phyloP scores from a whole-genome alignment of 768 basidiomycete species.

The Gelatoporia subvermispora region DNA sequence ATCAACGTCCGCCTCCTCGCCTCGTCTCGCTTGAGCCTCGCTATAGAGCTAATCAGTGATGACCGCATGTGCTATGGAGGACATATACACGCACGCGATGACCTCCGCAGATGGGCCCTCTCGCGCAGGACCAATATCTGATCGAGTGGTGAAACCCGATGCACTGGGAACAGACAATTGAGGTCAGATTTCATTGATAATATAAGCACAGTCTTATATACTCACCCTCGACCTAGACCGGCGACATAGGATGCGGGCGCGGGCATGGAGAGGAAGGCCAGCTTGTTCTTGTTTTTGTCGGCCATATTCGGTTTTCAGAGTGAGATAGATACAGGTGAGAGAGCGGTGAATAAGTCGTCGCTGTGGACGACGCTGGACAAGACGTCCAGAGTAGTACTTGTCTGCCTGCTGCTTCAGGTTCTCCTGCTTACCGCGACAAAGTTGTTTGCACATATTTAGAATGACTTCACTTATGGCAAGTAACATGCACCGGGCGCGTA shows the following conservation, averaged over 20 bases:
- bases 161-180: constrained; percentile 46
- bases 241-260: constrained; percentile 97
- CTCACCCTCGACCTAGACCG: constrained; percentile 94
- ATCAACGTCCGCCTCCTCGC: constrained; percentile 85
- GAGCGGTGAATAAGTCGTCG: not conserved
- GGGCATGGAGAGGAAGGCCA: constrained; percentile 86
- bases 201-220: constrained; percentile 5
- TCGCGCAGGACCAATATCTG: constrained; percentile 97
- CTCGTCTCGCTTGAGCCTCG: constrained; percentile 80
- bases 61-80: not conserved
- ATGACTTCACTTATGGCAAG: too few species aligned
- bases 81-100: constrained; percentile 60
- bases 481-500: too few species aligned
- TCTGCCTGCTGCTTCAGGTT: too few species aligned
- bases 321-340: not conserved
- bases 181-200: constrained; percentile 6
- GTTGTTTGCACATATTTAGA: too few species aligned
- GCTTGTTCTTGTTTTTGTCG: constrained; percentile 61
- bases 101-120: constrained; percentile 92
- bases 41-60: constrained; percentile 34
- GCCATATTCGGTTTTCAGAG: constrained; percentile 31
- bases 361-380: too few species aligned
- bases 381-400: too few species aligned
- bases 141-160: constrained; percentile 95
- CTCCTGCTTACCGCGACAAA: too few species aligned